These are phyloP conservation scores for Hortiboletus campestris DNA, from an alignment of 768 basidiomycete species.

Conservation along the genomic window DNA sequence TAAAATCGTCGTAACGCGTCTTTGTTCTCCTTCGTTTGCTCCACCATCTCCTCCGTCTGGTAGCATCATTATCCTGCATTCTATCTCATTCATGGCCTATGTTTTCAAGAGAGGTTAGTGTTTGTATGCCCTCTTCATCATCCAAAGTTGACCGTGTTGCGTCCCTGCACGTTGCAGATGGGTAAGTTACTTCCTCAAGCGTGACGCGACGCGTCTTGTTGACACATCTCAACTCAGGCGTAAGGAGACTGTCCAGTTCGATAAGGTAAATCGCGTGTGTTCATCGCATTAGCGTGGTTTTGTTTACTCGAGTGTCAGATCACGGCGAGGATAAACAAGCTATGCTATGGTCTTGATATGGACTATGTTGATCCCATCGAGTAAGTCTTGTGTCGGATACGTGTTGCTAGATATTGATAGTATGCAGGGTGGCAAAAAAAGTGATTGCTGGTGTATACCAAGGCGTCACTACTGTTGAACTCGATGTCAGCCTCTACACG, in stretches of 20 bases:
- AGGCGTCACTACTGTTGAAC: conserved; percentile 95
- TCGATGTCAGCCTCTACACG: conserved; percentile 65
- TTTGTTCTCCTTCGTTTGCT: conserved; percentile 11
- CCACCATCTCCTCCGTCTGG: conserved; percentile 22
- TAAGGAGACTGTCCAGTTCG: conserved; percentile 91
- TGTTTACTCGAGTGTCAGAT: conserved; percentile 49
- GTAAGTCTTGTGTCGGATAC: conserved; percentile 27
- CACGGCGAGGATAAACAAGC: conserved; percentile 81
- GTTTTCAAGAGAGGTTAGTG: conserved; percentile 59
- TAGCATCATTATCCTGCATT: conserved; percentile 2
- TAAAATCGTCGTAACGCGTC: conserved; percentile 34
- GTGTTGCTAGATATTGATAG: conserved; percentile 2
- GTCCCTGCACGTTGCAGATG: conserved; percentile 37
- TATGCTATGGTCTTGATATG: conserved; percentile 93
- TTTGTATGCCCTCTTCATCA: neutral
- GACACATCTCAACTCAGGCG: conserved; percentile 44
- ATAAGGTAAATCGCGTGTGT: conserved; percentile 59
- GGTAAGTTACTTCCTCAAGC: conserved; percentile 33
- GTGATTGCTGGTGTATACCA: conserved; percentile 92
- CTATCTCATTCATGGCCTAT: conserved; percentile 39
- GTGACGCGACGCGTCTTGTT: conserved; percentile 26
- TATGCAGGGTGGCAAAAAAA: conserved; percentile 77
- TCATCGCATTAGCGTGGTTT: conserved; percentile 10
- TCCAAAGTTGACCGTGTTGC: conserved; percentile 6
- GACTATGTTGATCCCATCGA: conserved; percentile 94